Evolutionary conservation across 73 alveolate genomes (phyloP).

Genomic region (Paraurostyla sp.): DNA sequence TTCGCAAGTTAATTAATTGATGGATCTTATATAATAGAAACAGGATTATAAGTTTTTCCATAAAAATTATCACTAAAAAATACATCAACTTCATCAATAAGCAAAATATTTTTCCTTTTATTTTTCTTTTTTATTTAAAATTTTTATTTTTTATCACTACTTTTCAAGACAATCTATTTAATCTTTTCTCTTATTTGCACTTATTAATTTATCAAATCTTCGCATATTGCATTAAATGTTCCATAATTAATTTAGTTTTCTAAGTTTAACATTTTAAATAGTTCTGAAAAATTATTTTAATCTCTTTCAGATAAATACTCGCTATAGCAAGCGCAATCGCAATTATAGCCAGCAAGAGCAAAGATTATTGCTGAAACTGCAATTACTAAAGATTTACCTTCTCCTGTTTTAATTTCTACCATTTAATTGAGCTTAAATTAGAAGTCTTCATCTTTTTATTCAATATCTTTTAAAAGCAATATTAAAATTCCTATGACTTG

Average conservation of each 20-base stretch:
- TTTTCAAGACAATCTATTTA: background rate
- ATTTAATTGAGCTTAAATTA: too few species aligned
- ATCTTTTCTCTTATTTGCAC: background rate
- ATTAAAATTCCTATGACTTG: too few species aligned
- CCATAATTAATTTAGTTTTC: constrained; percentile 46
- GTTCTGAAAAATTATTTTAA: constrained; percentile 18
- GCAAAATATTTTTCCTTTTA: too few species aligned
- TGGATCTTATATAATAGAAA: too few species aligned
- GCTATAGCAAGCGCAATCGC: constrained; percentile 57
- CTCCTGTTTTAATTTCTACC: too few species aligned
- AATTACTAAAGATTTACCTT: constrained; percentile 71
- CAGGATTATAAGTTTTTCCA: too few species aligned
- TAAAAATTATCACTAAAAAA: too few species aligned
- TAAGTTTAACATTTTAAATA: constrained; percentile 25
- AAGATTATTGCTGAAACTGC: constrained; percentile 67
- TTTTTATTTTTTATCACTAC: background rate
- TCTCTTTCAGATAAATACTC: constrained; percentile 66
- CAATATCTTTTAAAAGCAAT: too few species aligned
- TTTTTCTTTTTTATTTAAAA: too few species aligned
- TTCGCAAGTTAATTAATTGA: too few species aligned
- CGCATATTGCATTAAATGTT: constrained; percentile 34
- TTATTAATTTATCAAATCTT: too few species aligned
- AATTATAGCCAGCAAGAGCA: constrained; percentile 65
- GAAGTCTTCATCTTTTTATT: too few species aligned
- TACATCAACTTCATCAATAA: constrained; percentile 78